Conservation (phyloP, 2,329 filamentous ascomycete genomes). For the Verticillium klebahnii region DNA sequence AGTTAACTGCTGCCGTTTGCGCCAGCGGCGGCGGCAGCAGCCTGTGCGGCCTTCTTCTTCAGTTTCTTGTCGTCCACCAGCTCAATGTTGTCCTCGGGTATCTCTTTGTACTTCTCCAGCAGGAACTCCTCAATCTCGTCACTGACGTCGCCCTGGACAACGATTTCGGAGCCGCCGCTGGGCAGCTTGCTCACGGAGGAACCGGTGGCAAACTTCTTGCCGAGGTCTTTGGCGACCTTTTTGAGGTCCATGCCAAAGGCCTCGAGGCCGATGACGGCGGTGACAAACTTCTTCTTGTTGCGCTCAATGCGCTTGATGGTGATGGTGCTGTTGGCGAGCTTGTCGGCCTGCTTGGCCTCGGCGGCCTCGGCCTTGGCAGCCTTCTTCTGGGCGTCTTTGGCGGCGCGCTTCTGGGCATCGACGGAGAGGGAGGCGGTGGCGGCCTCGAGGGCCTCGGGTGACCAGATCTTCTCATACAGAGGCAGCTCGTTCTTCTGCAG, state of each 20-base stretch:
- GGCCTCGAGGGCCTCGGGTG: slow-evolving; percentile 76
- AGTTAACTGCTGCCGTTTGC: not conserved
- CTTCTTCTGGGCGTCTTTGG: slow-evolving; percentile 96
- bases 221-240: slow-evolving; percentile 93
- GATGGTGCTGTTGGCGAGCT: slow-evolving; percentile 76
- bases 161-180: slow-evolving; percentile 88
- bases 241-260: slow-evolving; percentile 89
- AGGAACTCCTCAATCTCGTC: slow-evolving; percentile 92
- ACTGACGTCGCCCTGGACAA: slow-evolving; percentile 94
- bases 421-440: slow-evolving; percentile 82
- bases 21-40: not conserved
- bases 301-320: slow-evolving; percentile 96
- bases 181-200: slow-evolving; percentile 86
- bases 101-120: slow-evolving; percentile 79
- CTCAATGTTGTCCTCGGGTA: slow-evolving; percentile 94
- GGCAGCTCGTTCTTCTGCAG: slow-evolving; percentile 68
- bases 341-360: slow-evolving; percentile 77
- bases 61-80: slow-evolving; percentile 96
- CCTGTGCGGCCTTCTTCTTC: slow-evolving; percentile 26
- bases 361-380: slow-evolving; percentile 86
- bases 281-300: slow-evolving; percentile 97
- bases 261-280: slow-evolving; percentile 85
- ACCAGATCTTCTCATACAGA: slow-evolving; percentile 79
- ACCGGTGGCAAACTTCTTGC: slow-evolving; percentile 97
- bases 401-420: slow-evolving; percentile 89